Base-by-base conservation (phyloP, 805 yeast species). In the Tetrapisispora iriomotensis region DNA sequence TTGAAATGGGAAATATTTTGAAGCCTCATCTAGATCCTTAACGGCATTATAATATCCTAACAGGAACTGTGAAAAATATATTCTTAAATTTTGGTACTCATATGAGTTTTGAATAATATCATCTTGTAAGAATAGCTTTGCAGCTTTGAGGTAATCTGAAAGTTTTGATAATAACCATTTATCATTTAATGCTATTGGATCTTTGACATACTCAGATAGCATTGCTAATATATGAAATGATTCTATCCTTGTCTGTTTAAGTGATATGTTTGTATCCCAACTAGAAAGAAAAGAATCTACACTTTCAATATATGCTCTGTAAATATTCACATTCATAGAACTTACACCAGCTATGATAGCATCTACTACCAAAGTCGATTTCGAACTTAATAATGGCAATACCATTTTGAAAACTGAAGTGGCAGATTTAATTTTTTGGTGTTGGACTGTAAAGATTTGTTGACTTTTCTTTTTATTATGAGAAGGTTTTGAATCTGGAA, bases 381-480 rank as follows among this genome's bases (percentile, higher is more conserved):
- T 75, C 0, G 87, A 77, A 22, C 74, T 78, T 35, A 92, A 60
- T 22, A 92, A 65, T 0, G 96, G 96, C 28, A 86, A 66, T 0
- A 86, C 88, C 80, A 92, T 78, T 41, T 80, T 73, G 64, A 92
- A 92, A 2, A 92, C 79, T 0, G 95, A 80, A 43, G 81, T 79
- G 0, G 96, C 96, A 44, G 96, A 85, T 1, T 95, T 88, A 40
- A 92, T 88, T 37, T 85, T 82, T 54, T 87, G 94, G 49, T 84
- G 94, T 50, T 86, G 95, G 26, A 86, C 73, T 0, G 84, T 84
- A 50, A 82, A 74, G 49, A 82, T 71, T 44, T 83, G 95, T 49
- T 82, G 78, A 1, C 90, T 79, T 50, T 74, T 79, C 51, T 85
- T 87, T 42, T 92, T 67, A 0, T 80, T 77, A 50, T 83, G 94